These are phyloP conservation scores for Ceratobasidium sp. DNA, from an alignment of 1,284 basidiomycete genomes.

Conservation along the genomic window DNA sequence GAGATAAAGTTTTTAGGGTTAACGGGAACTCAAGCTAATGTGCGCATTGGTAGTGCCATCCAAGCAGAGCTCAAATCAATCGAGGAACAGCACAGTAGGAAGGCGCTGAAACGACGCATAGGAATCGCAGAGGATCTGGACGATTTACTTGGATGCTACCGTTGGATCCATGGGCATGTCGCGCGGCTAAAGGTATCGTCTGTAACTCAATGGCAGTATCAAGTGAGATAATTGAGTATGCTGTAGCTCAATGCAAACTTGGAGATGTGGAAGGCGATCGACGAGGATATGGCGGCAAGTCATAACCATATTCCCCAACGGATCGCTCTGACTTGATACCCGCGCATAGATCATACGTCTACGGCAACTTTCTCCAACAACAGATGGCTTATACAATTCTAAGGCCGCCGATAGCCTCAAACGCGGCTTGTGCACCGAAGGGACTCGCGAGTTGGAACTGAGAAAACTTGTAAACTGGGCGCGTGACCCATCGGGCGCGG, in stretches of 20 bases:
- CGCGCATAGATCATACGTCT: neutral
- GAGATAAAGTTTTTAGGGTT: neutral
- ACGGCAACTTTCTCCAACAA: neutral
- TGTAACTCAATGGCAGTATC: too few relatives aligned
- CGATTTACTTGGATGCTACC: slow-evolving; percentile 15
- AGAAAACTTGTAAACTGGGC: neutral
- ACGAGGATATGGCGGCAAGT: neutral
- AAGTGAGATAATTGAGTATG: too few relatives aligned
- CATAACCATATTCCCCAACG: too few relatives aligned
- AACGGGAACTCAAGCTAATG: neutral
- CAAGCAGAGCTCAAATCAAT: neutral
- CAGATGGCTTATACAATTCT: neutral
- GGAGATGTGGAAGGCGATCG: neutral
- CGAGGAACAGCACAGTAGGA: neutral
- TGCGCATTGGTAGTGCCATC: neutral
- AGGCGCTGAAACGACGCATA: neutral
- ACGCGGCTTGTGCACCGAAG: neutral
- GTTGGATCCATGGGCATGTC: slow-evolving; percentile 7
- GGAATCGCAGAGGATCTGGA: neutral
- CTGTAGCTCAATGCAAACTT: neutral
- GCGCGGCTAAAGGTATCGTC: neutral
- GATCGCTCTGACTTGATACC: neutral
- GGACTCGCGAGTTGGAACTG: neutral
- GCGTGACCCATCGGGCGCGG: neutral
- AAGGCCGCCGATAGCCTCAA: neutral